Conservation (phyloP, 1,139 yeast genomes). For the Geotrichum histeridarum region DNA sequence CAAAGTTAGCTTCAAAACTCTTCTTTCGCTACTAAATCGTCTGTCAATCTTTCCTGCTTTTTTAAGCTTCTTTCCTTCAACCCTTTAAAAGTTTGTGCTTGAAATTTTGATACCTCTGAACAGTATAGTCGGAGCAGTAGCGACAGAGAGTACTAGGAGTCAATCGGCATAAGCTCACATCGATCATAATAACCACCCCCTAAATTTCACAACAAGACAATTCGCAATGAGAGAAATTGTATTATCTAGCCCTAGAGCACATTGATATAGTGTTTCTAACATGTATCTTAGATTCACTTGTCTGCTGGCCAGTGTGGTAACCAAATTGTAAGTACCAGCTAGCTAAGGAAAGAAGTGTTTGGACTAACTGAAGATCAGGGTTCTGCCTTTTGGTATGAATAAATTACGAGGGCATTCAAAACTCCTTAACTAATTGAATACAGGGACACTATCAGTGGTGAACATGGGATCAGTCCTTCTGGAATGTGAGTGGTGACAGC, state of each 20-base stretch:
- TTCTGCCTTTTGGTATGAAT: constrained; percentile 70
- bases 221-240: constrained; percentile 55
- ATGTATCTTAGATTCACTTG: constrained; percentile 62
- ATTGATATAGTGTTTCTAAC: constrained; percentile 18
- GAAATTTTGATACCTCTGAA: too few relatives aligned
- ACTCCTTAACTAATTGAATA: background rate
- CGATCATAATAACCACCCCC: background rate
- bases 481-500: constrained; percentile 43
- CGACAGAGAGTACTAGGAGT: too few relatives aligned
- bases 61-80: too few relatives aligned
- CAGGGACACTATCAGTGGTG: constrained; percentile 91
- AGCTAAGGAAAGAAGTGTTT: background rate
- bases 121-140: too few relatives aligned
- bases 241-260: constrained; percentile 31
- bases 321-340: constrained; percentile 65
- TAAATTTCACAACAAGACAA: background rate
- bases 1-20: too few relatives aligned
- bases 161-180: too few relatives aligned
- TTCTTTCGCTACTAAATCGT: too few relatives aligned
- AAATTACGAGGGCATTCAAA: background rate
- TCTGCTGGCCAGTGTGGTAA: constrained; percentile 99
- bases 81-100: too few relatives aligned
- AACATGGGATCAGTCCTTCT: constrained; percentile 84
- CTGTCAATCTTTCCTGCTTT: too few relatives aligned
- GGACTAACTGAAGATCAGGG: constrained; percentile 45